Conservation (phyloP, 1,139 yeast genomes). For the Scheffersomyces titani region DNA sequence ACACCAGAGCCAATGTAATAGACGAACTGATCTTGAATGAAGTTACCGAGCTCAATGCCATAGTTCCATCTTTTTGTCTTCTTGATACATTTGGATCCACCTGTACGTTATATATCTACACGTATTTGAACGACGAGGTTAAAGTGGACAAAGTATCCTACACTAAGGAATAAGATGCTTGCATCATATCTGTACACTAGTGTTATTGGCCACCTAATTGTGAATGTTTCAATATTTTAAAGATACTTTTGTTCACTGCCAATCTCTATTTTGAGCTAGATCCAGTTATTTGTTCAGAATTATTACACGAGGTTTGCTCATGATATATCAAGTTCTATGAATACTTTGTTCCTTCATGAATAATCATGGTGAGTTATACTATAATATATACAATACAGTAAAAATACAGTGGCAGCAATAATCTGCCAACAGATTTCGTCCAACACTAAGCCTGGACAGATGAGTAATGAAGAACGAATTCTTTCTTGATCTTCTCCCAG, state of each 20-base stretch:
- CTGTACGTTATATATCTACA: slow-evolving; percentile 84
- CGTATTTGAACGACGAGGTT: slow-evolving; percentile 77
- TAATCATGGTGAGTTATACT: neutral
- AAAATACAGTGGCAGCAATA: neutral
- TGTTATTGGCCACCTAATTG: too few species aligned
- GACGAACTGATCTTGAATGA: slow-evolving; percentile 16
- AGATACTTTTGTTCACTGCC: neutral
- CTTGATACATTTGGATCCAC: slow-evolving; percentile 77
- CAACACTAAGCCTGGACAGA: slow-evolving; percentile 43
- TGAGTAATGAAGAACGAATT: slow-evolving; percentile 68
- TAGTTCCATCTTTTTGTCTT: slow-evolving; percentile 86
- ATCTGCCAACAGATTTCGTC: neutral
- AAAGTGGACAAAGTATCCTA: slow-evolving; percentile 90
- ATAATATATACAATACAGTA: neutral
- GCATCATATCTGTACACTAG: neutral
- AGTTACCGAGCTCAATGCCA: slow-evolving; percentile 15
- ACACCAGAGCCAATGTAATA: slow-evolving; percentile 13
- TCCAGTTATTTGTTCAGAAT: too few species aligned
- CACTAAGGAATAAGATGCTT: slow-evolving; percentile 50
- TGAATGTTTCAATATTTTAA: neutral
- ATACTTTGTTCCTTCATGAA: neutral
- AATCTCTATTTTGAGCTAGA: neutral
- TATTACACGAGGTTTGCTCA: neutral
- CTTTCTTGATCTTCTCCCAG: slow-evolving; percentile 94
- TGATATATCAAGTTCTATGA: neutral